These are phyloP conservation scores for Diplocarpon rosae DNA, from an alignment of 2,329 filamentous ascomycete species.

Conservation along the genomic window DNA sequence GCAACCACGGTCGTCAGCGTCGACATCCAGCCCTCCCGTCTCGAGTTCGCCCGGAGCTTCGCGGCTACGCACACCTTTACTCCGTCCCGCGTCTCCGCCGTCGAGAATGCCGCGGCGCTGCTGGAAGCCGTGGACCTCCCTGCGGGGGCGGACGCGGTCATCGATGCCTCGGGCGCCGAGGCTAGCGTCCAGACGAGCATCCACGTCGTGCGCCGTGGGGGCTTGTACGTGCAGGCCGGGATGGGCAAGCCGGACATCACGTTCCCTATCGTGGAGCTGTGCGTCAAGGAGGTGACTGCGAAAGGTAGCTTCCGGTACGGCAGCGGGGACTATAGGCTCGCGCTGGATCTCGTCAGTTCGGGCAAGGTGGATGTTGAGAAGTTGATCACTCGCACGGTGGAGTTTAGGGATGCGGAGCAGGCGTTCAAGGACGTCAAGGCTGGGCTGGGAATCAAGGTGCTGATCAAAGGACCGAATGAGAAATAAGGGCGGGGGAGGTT, in stretches of 20 bases:
- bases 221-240: conserved; percentile 73
- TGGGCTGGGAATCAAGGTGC: conserved; percentile 64
- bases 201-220: conserved; percentile 59
- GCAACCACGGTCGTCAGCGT: conserved; percentile 75
- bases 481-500: conserved; percentile 4
- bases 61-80: conserved; percentile 61
- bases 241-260: conserved; percentile 83
- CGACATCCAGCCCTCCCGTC: conserved; percentile 70
- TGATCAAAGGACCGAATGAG: conserved; percentile 53
- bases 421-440: conserved; percentile 81
- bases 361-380: conserved; percentile 73
- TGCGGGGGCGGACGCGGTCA: conserved; percentile 62
- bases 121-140: conserved; percentile 52
- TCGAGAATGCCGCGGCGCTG: conserved; percentile 64
- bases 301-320: conserved; percentile 87
- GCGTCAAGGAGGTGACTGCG: conserved; percentile 77
- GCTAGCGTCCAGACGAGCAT: conserved; percentile 66
- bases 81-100: conserved; percentile 49
- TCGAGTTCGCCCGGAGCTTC: conserved; percentile 68
- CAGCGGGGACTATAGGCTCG: conserved; percentile 71
- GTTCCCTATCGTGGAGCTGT: conserved; percentile 86
- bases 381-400: conserved; percentile 66
- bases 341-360: conserved; percentile 60
- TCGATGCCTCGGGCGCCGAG: conserved; percentile 72
- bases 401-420: conserved; percentile 71